A percentile compares a stretch with the other conserved stretches of the same genome.
Evolutionary conservation across 305 asterid species (phyloP).

Genomic region (Fraxinus sp.): DNA sequence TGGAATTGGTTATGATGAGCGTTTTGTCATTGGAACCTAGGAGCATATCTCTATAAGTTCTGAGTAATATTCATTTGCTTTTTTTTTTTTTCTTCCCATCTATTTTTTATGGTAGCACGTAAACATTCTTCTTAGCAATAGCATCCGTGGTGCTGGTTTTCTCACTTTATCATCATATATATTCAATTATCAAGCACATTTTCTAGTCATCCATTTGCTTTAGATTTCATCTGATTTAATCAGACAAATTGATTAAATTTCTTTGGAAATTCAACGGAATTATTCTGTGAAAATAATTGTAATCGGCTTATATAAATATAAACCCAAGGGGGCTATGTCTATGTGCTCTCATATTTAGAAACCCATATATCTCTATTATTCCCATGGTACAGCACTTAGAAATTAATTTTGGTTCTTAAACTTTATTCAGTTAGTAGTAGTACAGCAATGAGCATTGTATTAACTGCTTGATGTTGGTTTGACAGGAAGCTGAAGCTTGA

Average conservation of each 20-base stretch:
- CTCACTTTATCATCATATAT: not conserved
- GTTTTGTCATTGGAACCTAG: constrained; percentile 3
- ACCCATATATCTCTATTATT: not conserved
- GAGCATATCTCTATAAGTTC: not conserved
- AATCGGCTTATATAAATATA: not conserved
- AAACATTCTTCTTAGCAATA: not conserved
- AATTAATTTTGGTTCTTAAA: constrained; percentile 10
- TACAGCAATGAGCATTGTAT: constrained; percentile 6
- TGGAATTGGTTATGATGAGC: not conserved
- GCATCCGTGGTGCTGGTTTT: constrained; percentile 6
- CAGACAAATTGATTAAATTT: not conserved
- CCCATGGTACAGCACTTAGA: not conserved
- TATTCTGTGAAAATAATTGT: constrained; percentile 1
- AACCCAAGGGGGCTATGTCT: not conserved
- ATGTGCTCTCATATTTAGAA: not conserved
- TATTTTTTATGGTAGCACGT: not conserved
- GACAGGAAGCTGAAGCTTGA: constrained; percentile 82
- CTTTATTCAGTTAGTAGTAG: not conserved
- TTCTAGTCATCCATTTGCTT: not conserved
- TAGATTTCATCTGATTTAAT: not conserved
- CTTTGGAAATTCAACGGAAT: not conserved
- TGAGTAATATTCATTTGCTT: not conserved
- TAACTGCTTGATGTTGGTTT: constrained; percentile 29
- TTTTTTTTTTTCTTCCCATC: not conserved
- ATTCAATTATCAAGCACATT: not conserved